Base-by-base conservation (phyloP, 1,284 basidiomycete species). In the Trametes pubescens region DNA sequence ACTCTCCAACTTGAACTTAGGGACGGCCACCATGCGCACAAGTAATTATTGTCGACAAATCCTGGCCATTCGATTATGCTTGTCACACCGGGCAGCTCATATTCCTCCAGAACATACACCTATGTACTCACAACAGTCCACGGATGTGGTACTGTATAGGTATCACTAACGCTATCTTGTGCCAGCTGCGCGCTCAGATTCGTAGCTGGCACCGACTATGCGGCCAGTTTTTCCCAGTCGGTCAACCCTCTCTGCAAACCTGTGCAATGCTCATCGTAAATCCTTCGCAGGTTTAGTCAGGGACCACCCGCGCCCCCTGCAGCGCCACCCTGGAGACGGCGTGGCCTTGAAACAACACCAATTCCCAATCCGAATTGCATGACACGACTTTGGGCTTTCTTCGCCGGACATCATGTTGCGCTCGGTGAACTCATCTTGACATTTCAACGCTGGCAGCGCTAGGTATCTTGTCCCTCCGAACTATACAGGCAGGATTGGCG, bases 271-370 rank as follows among this genome's bases (percentile, higher is more conserved):
- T 38, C n/a, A 37, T 24, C 34, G 35, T 38, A 14, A 38, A 38
- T 22, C 10, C 10, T 48, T 24, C 47, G 26, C 13, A 48, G 11
- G 34, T 38, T 3, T 22, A 34, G 34, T 21, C 21, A 22, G n/a
- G 32, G 18, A 22, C 22, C 21, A 14, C 21, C 18, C 51, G n/a
- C 49, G 51, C 21, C n/a, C 18, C 13, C n/a, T 9, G 51, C 34
- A 52, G 34, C 34, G 51, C 51, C 51, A 52, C 22, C 5, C n/a
- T 38, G 51, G 21, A 16, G 35, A 21, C n/a, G 13, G 51, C 51
- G 51, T 34, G 4, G n/a, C 11, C 34, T 22, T 52, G 51, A 52
- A 38, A 52, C 34, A 38, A 6, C n/a, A n/a, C n/a, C 49, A 35
- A 14, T 37, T 37, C 29, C 34, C 34, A 24, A 14, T 37, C 34